Evolutionary conservation across 768 basidiomycete species (phyloP), one percentile per base, ranked within the genome.

Genomic region (Paxillus rubicundulus): DNA sequence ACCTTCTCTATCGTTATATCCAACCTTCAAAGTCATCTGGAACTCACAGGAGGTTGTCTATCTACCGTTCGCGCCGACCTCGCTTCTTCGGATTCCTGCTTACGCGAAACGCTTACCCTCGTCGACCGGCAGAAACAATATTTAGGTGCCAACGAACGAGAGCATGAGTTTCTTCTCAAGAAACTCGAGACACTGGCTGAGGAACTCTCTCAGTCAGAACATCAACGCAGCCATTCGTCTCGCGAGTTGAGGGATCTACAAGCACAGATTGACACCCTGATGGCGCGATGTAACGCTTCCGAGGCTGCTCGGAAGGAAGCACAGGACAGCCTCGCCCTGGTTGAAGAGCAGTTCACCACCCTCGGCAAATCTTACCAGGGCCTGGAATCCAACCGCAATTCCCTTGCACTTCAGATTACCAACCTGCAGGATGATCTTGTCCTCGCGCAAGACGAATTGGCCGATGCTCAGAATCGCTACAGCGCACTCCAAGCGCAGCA

Each of bases 381-480:
- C 37, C 70, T 80, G 37, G 85, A 87, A 60, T 79, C 85, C 0
- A 80, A 87, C 59, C 82, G 87, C 21, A 77, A 85, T 56, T 82
- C 85, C 2, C 75, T 89, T 17, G 69, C 72, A n/a, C 75, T 87
- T 10, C 84, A 86, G 61, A 69, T 86, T 32, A 74, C 77, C 3
- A 86, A 88, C 50, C 67, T 89, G n/a, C 76, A 78, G 44, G 66
- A 72, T 33, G 89, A 90, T 55, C 72, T 89, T 13, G 65, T 72
- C 7, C 59, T 58, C 27, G 79, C 75, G 7, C 82, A 81, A 53
- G 69, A 77, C 20, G 84, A 85, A 39, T 70, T 88, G 3, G 65
- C 65, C 2, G 76, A 78, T 20, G 79, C 81, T 1, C 85, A 89
- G 67, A 71, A 64, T 47, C 82, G 85, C 2, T 87, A 87, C 54